Conservation (phyloP, 257 asterid genomes). For the Salvia splendens region DNA sequence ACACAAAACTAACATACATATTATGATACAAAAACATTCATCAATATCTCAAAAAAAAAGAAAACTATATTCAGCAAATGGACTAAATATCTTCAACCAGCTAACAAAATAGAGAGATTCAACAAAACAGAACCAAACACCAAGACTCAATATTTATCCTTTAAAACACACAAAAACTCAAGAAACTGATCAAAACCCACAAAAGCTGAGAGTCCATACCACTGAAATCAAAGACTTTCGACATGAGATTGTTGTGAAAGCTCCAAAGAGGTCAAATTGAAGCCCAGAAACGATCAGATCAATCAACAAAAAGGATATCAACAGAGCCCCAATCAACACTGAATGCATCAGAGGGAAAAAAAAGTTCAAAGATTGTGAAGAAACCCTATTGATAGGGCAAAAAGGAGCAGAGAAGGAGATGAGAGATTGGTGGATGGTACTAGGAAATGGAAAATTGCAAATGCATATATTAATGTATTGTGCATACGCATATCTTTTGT, state of each 20-base stretch:
- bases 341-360: constrained; percentile 59
- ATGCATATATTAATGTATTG: background rate
- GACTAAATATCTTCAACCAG: background rate
- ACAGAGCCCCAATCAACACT: constrained; percentile 37
- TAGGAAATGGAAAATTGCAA: constrained; percentile 17
- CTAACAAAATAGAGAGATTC: background rate
- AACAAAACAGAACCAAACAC: constrained; percentile 18
- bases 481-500: constrained; percentile 46
- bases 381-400: constrained; percentile 88
- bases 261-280: constrained; percentile 40
- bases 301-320: constrained; percentile 41
- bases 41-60: constrained; percentile 6
- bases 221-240: constrained; percentile 70
- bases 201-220: constrained; percentile 53
- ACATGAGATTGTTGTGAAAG: constrained; percentile 53
- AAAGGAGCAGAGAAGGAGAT: constrained; percentile 32
- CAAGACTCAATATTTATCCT: constrained; percentile 25
- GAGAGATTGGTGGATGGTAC: constrained; percentile 27
- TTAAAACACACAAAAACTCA: background rate
- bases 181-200: constrained; percentile 24
- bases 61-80: background rate
- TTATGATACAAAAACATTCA: background rate
- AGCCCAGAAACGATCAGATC: constrained; percentile 46
- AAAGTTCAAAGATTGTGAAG: constrained; percentile 25
- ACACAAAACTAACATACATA: too few relatives aligned